A percentile compares a stretch with the other conserved stretches of the same genome.
phyloP scores from a whole-genome alignment of 345 rosid species.

The Kernera saxatilis region DNA sequence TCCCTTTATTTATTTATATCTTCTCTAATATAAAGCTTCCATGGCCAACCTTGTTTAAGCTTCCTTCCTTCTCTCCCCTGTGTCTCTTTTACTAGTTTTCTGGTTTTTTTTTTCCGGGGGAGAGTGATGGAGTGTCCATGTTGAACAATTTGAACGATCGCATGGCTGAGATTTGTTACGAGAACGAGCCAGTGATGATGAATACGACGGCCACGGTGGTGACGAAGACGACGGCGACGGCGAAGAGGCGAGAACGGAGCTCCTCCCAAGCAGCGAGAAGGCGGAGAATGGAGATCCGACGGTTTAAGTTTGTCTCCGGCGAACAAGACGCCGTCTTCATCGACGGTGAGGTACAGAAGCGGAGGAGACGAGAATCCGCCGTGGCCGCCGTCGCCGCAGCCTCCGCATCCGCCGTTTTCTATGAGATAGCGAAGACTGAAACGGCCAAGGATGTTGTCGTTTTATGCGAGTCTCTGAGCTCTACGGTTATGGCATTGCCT shows the following conservation, averaged over 20 bases:
- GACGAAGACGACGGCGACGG: conserved; percentile 34
- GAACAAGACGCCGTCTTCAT: conserved; percentile 11
- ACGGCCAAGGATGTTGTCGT: conserved; percentile 22
- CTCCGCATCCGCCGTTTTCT: conserved; percentile 9
- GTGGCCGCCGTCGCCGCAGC: background rate
- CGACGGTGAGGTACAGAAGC: conserved; percentile 29
- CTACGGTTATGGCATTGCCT: conserved; percentile 27
- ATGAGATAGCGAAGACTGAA: background rate
- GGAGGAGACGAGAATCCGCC: conserved; percentile 31
- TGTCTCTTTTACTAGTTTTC: background rate
- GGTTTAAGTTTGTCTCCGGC: conserved; percentile 43
- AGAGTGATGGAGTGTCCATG: conserved; percentile 25
- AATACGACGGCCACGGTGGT: conserved; percentile 25
- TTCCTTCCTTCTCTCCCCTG: conserved; percentile 13
- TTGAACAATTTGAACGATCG: conserved; percentile 4
- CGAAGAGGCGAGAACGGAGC: conserved; percentile 31
- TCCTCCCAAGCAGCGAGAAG: conserved; percentile 54
- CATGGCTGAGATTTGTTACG: conserved; percentile 68
- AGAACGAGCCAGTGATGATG: conserved; percentile 18
- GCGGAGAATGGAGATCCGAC: conserved; percentile 68
- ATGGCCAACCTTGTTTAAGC: conserved; percentile 20
- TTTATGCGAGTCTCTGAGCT: conserved; percentile 19
- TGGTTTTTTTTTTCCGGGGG: background rate
- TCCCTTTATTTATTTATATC: background rate
- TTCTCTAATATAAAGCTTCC: conserved; percentile 25